Evolutionary conservation across 345 rosid genomes (phyloP).

Genomic region (Durio zibethinus): DNA sequence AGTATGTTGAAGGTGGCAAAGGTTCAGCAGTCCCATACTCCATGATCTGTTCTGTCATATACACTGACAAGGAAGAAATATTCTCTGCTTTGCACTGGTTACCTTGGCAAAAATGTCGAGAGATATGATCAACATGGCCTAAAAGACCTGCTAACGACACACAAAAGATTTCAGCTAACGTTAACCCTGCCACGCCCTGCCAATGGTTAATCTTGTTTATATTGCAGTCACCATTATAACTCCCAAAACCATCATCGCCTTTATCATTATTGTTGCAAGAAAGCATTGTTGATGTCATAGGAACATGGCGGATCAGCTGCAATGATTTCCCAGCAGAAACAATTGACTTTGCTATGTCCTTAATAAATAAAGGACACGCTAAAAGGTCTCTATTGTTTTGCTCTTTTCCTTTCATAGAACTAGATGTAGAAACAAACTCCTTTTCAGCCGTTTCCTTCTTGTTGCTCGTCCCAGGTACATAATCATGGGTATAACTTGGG

Average conservation of each 20-base stretch:
- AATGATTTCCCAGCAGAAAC: constrained; percentile 96
- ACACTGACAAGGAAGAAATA: constrained; percentile 31
- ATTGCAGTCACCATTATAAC: constrained; percentile 22
- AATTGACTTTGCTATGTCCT: constrained; percentile 70
- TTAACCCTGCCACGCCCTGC: constrained; percentile 50
- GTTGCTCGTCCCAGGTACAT: constrained; percentile 26
- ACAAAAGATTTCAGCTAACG: constrained; percentile 74
- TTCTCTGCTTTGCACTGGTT: constrained; percentile 36
- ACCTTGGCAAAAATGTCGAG: constrained; percentile 49
- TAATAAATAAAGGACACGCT: constrained; percentile 70
- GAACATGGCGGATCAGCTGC: constrained; percentile 75
- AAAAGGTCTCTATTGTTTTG: constrained; percentile 38
- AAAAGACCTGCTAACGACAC: constrained; percentile 75
- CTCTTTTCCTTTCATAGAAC: constrained; percentile 54
- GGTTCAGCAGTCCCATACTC: constrained; percentile 29
- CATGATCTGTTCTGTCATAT: constrained; percentile 23
- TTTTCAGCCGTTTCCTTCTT: constrained; percentile 44
- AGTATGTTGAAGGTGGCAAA: constrained; percentile 33
- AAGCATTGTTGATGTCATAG: constrained; percentile 35
- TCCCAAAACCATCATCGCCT: constrained; percentile 31
- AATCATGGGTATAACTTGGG: constrained; percentile 22
- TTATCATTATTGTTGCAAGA: constrained; percentile 31
- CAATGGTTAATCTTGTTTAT: constrained; percentile 16
- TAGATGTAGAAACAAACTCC: constrained; percentile 37
- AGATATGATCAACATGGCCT: constrained; percentile 71